Base-by-base conservation (phyloP, 495 filamentous ascomycete genomes). In the Pyronema omphalodes region DNA sequence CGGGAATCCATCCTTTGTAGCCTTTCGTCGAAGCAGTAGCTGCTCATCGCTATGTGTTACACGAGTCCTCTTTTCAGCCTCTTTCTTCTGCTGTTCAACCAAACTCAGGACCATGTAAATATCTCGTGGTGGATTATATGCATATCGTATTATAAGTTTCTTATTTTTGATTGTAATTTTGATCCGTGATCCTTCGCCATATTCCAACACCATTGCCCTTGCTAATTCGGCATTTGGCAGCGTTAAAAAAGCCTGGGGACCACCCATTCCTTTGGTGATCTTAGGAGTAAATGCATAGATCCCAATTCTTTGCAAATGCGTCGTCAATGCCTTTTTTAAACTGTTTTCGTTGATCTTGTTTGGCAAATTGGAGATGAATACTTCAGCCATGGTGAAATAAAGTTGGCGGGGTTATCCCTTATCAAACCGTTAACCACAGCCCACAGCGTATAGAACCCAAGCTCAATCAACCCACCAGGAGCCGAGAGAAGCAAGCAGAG, bases 91-190 rank as follows among this genome's bases (percentile, higher is more conserved):
- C n/a, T 19, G 35, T 19, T 52, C 50, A 11, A 39, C 11, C 12
- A 63, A 37, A 44, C 53, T 59, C 39, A 52, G 53, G 8, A 62
- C 53, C n/a, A 55, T 17, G 23, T 54, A 37, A 6, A 17, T 37
- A 39, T 63, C 61, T 1, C 34, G 3, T 8, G 37, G 11, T 12
- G 50, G 50, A 8, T n/a, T 1, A 17, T 52, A 6, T 12, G 34
- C 41, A 18, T 1, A 7, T 5, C 18, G 9, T 35, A 9, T 12
- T 9, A n/a, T 12, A 3, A 52, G 12, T 3, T 14, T 9, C 12
- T 29, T 9, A 5, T n/a, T n/a, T 2, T 9, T 8, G 50, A 43
- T 43, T 8, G 7, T 6, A 11, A 52, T 14, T 14, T 3, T 9
- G n/a, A 52, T 1, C 1, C 1, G 35, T 9, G 50, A 37, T 9